A percentile compares a stretch with the other conserved stretches of the same genome.
These are phyloP conservation scores for Vanrija humicola DNA, from an alignment of 1,284 basidiomycete species.

Conservation along the genomic window DNA sequence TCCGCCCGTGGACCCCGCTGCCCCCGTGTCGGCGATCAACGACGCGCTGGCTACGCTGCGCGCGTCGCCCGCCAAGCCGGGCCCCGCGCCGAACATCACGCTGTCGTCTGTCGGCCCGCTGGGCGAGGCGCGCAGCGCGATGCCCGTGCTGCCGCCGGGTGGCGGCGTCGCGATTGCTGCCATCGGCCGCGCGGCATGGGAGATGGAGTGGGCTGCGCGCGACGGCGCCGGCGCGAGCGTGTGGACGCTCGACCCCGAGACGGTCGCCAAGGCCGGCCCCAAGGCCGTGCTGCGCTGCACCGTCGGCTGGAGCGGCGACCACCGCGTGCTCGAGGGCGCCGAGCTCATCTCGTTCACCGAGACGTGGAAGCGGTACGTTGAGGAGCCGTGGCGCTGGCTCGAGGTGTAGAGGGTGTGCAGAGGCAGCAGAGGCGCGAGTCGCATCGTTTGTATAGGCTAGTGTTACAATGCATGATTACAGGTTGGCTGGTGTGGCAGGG, in stretches of 20 bases:
- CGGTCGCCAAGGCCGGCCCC: conserved; percentile 54
- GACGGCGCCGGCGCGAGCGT: conserved; percentile 46
- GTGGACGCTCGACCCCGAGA: conserved; percentile 55
- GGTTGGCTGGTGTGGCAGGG: not conserved
- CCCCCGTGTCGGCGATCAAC: conserved; percentile 59
- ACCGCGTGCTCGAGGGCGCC: conserved; percentile 80
- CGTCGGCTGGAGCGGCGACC: conserved; percentile 84
- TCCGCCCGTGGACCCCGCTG: conserved; percentile 59
- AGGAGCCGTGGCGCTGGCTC: conserved; percentile 63
- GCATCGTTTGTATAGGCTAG: not conserved
- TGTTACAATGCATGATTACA: conserved; percentile 2
- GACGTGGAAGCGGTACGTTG: conserved; percentile 79
- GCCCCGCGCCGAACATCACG: conserved; percentile 68
- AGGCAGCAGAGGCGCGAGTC: not conserved
- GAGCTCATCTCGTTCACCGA: conserved; percentile 88
- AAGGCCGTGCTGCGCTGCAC: conserved; percentile 62
- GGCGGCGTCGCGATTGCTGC: conserved; percentile 89
- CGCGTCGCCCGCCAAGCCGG: conserved; percentile 61
- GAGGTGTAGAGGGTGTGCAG: conserved; percentile 8
- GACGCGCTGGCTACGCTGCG: conserved; percentile 53
- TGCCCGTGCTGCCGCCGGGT: conserved; percentile 77
- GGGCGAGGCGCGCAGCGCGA: conserved; percentile 66
- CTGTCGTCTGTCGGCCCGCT: conserved; percentile 83
- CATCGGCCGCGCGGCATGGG: conserved; percentile 75
- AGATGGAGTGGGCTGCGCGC: conserved; percentile 29